Evolutionary conservation across 495 filamentous ascomycete species (phyloP).

Genomic region (Aspergillus leporis): DNA sequence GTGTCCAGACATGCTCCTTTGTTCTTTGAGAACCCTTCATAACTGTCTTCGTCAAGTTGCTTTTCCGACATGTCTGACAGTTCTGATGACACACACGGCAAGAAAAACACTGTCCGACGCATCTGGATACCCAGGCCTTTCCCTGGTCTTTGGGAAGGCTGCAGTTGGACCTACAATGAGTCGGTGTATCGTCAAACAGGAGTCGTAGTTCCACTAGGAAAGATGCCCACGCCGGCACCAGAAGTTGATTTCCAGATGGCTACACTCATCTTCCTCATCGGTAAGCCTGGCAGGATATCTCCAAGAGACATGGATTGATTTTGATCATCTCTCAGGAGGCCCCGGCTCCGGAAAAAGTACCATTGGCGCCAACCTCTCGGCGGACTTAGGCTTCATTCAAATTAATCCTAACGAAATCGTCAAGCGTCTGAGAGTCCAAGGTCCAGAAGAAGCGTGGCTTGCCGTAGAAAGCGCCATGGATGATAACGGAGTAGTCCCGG

Average conservation of each 20-base stretch:
- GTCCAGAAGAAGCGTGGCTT: not conserved
- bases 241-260: not conserved
- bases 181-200: not conserved
- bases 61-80: not conserved
- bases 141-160: not conserved
- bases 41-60: not conserved
- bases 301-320: too few relatives aligned
- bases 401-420: not conserved
- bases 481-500: not conserved
- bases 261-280: not conserved
- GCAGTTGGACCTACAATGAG: not conserved
- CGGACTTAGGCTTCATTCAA: not conserved
- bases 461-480: not conserved
- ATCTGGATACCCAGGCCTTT: not conserved
- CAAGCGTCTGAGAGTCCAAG: not conserved
- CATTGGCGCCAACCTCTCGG: not conserved
- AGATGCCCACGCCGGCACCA: not conserved
- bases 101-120: not conserved
- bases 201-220: not conserved
- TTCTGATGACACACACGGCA: not conserved
- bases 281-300: not conserved
- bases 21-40: not conserved
- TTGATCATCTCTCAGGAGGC: conserved; percentile 2
- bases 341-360: conserved; percentile 6
- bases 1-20: not conserved